These are phyloP conservation scores for Fusarium bactridioides DNA, from an alignment of 2,329 filamentous ascomycete genomes.

Conservation along the genomic window DNA sequence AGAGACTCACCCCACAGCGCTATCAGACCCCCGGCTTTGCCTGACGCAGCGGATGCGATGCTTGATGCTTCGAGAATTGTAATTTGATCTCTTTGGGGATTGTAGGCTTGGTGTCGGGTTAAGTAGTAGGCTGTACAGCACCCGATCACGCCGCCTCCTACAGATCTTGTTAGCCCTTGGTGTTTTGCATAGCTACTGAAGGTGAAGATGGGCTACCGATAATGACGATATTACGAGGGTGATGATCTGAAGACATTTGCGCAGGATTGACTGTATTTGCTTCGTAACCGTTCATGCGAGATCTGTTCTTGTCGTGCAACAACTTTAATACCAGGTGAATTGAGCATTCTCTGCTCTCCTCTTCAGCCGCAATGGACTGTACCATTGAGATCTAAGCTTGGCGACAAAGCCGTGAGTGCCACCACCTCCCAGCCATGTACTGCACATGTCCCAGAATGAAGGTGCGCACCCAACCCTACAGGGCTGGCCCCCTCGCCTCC, in stretches of 20 bases:
- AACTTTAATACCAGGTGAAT: background rate
- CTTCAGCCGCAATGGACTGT: background rate
- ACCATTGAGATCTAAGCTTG: background rate
- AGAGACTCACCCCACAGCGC: background rate
- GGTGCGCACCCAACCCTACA: background rate
- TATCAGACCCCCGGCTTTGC: background rate
- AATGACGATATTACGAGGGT: background rate
- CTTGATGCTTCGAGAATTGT: background rate
- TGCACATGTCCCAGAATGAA: background rate
- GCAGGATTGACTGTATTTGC: background rate
- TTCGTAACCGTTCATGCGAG: background rate
- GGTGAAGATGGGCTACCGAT: background rate
- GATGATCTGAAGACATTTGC: background rate
- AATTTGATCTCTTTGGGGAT: background rate
- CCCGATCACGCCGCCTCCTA: background rate
- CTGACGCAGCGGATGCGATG: background rate
- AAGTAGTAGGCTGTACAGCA: background rate
- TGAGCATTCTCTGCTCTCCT: background rate
- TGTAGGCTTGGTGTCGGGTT: background rate
- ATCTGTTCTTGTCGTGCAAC: rapidly evolving
- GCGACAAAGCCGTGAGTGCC: background rate
- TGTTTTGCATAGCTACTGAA: background rate
- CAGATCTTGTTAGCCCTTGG: rapidly evolving
- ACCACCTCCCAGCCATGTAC: background rate
- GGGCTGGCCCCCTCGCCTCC: background rate